Percentiles rank a stretch among this genome's conserved stretches.
Evolutionary conservation across 177 flowering plant genomes (phyloP).

Genomic region (Vitis hybrid): DNA sequence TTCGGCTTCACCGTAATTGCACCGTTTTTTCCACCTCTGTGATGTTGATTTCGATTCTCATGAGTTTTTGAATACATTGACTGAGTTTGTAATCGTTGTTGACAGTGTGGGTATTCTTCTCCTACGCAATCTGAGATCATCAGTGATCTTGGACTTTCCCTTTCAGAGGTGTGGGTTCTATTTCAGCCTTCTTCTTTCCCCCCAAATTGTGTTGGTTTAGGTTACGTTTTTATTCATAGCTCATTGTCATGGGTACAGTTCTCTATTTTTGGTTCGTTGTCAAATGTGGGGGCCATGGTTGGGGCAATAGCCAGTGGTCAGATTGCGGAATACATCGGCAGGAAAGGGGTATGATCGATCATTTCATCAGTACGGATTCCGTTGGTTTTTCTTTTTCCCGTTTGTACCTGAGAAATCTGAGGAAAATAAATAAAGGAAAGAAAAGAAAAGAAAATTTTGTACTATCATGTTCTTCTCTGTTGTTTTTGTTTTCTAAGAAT

Average conservation of each 20-base stretch:
- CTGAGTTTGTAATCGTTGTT: not conserved
- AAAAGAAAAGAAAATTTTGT: too few species aligned
- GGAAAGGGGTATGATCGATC: constrained; percentile 54
- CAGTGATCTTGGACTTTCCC: constrained; percentile 37
- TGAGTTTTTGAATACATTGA: not conserved
- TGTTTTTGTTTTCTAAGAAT: too few species aligned
- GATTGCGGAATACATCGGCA: constrained; percentile 58
- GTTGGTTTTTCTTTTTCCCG: not conserved
- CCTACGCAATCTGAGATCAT: constrained; percentile 51
- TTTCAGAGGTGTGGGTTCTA: constrained; percentile 43
- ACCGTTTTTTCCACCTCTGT: not conserved
- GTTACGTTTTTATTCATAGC: not conserved
- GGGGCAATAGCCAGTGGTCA: constrained; percentile 71
- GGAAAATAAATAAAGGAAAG: too few species aligned
- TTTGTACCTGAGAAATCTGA: too few species aligned
- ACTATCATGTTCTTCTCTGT: not conserved
- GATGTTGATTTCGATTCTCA: not conserved
- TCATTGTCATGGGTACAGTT: constrained; percentile 27
- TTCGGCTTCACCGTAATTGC: constrained; percentile 58
- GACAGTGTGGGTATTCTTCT: constrained; percentile 61
- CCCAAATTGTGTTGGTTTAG: not conserved
- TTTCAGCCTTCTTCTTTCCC: not conserved
- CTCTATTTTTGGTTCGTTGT: constrained; percentile 62
- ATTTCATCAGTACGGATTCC: not conserved
- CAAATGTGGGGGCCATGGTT: constrained; percentile 71